phyloP scores from a whole-genome alignment of 192 early-diverging fungal species.

The Funneliformis mosseae region DNA sequence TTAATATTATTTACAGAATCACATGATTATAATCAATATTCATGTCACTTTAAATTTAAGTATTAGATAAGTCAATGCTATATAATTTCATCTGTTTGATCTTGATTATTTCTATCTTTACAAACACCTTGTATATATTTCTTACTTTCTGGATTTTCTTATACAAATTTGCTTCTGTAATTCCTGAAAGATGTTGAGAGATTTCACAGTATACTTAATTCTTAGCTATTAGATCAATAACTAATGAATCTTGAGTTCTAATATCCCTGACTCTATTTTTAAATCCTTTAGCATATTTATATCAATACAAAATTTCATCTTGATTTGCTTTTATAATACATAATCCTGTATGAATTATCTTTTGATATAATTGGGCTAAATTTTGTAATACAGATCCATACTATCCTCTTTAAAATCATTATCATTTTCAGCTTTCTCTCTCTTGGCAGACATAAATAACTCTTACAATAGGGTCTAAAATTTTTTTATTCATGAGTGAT shows the following conservation, averaged over 20 bases:
- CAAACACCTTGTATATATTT: conserved; percentile 3
- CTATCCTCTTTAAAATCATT: too few relatives aligned
- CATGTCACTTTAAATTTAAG: too few relatives aligned
- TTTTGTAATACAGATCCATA: neutral
- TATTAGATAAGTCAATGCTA: too few relatives aligned
- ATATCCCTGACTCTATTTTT: neutral
- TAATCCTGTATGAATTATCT: neutral
- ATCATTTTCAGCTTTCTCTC: too few relatives aligned
- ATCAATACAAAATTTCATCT: neutral
- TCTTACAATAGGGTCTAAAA: too few relatives aligned
- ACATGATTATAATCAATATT: too few relatives aligned
- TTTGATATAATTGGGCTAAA: neutral
- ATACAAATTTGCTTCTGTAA: neutral
- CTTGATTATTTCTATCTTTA: neutral
- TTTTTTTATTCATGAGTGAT: too few relatives aligned
- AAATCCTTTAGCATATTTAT: neutral
- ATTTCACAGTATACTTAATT: neutral
- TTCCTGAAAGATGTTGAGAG: neutral
- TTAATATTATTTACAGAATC: too few relatives aligned
- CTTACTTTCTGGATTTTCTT: neutral
- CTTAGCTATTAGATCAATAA: neutral
- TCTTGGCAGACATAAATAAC: too few relatives aligned
- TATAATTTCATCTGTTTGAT: neutral
- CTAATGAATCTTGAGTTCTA: neutral
- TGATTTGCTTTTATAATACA: neutral